Conservation (phyloP, 1,284 basidiomycete species). For the Rhodotorula sp. region DNA sequence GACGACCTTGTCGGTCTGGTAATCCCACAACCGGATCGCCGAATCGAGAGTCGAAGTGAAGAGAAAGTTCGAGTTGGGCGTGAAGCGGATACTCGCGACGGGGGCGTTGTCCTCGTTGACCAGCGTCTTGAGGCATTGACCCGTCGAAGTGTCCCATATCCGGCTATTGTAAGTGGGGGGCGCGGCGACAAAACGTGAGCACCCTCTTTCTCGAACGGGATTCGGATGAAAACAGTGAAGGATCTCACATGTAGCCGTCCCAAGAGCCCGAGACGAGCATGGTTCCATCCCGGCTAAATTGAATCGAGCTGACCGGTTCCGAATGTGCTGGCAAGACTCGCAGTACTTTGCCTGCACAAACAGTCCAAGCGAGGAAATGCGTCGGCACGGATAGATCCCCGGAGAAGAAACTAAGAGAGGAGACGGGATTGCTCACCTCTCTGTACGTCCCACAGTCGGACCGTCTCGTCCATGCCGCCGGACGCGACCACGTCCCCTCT, state of each 20-base stretch:
- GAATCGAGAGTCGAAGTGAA: conserved; percentile 88
- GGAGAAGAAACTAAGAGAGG: background rate
- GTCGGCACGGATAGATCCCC: background rate
- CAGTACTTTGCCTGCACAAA: conserved; percentile 60
- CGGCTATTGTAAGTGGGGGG: conserved; percentile 58
- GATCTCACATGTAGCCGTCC: conserved; percentile 87
- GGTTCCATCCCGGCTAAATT: conserved; percentile 91
- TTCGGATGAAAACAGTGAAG: background rate
- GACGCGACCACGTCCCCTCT: conserved; percentile 83
- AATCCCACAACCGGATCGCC: conserved; percentile 89
- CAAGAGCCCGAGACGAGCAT: conserved; percentile 89
- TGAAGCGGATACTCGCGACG: conserved; percentile 84
- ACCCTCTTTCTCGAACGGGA: background rate
- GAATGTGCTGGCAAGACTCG: conserved; percentile 84
- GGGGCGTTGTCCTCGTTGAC: conserved; percentile 95
- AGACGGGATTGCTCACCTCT: conserved; percentile 64
- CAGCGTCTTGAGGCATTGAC: conserved; percentile 94
- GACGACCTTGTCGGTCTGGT: conserved; percentile 82
- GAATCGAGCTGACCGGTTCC: conserved; percentile 89
- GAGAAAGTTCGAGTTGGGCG: conserved; percentile 85
- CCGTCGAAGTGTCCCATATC: conserved; percentile 93
- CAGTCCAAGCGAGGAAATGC: no score
- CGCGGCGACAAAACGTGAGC: no score
- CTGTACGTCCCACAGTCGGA: conserved; percentile 92
- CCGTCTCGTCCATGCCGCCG: conserved; percentile 91